A percentile compares a stretch with the other conserved stretches of the same genome.
These are phyloP conservation scores for Colletotrichum abscissum DNA, from an alignment of 2,329 filamentous ascomycete genomes.

Conservation along the genomic window DNA sequence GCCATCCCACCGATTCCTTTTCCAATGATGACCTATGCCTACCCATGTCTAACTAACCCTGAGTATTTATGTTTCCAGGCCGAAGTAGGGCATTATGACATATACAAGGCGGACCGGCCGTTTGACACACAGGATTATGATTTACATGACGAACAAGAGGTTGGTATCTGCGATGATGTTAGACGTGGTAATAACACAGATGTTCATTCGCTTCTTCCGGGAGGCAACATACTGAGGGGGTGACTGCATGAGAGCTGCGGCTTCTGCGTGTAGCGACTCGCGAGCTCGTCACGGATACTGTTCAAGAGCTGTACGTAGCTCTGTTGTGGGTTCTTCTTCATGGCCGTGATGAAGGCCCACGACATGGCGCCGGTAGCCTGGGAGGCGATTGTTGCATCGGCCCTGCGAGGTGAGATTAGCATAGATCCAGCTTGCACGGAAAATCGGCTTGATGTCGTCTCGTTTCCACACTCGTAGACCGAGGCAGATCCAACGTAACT, in stretches of 20 bases:
- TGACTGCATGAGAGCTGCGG: conserved; percentile 98
- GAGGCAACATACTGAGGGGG: conserved; percentile 79
- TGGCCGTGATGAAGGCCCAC: conserved; percentile 91
- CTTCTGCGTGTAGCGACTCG: conserved; percentile 91
- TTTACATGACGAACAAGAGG: conserved; percentile 72
- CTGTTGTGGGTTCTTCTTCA: conserved; percentile 97
- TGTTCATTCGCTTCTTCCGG: background rate
- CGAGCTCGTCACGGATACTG: conserved; percentile 92
- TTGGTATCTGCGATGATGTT: conserved; percentile 63
- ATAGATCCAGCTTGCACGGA: background rate
- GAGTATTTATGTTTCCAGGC: background rate
- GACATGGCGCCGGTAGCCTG: conserved; percentile 98
- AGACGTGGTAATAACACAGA: conserved; percentile 3
- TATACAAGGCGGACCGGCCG: conserved; percentile 29
- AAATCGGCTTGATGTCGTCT: background rate
- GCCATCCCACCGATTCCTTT: conserved; percentile 10
- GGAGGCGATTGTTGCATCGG: conserved; percentile 90
- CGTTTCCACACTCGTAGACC: conserved; percentile 18
- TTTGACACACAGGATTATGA: conserved; percentile 14
- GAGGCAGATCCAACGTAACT: conserved; percentile 52
- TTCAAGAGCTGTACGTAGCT: conserved; percentile 97
- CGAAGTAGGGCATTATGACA: conserved; percentile 15
- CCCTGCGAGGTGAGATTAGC: conserved; percentile 61
- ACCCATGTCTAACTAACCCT: conserved; percentile 9
- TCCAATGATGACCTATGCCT: conserved; percentile 6